phyloP scores from a whole-genome alignment of 2,329 filamentous ascomycete genomes.

The Penicillium crustosum region DNA sequence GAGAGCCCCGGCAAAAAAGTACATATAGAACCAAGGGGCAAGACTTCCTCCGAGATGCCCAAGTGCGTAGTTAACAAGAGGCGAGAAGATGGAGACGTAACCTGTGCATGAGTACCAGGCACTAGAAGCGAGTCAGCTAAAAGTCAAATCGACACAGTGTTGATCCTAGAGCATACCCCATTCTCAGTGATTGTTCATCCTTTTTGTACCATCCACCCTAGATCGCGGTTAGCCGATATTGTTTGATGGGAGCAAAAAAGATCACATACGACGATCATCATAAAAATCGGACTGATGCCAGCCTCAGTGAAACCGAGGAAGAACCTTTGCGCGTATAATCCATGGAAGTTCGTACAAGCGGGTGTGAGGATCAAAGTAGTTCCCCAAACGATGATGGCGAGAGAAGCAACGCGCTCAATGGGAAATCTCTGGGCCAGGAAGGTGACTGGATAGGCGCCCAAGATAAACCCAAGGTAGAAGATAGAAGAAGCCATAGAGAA shows the following conservation, averaged over 20 bases:
- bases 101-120: constrained; percentile 49
- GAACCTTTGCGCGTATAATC: constrained; percentile 51
- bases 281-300: constrained; percentile 58
- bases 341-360: constrained; percentile 35
- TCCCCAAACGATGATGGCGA: constrained; percentile 35
- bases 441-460: constrained; percentile 49
- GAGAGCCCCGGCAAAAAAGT: background rate
- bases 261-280: constrained; percentile 49
- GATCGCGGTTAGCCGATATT: background rate
- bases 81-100: constrained; percentile 48
- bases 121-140: constrained; percentile 9
- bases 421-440: constrained; percentile 48
- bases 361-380: background rate
- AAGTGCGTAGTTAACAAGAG: constrained; percentile 51
- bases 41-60: constrained; percentile 31
- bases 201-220: constrained; percentile 4
- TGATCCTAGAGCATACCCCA: background rate
- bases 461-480: constrained; percentile 53
- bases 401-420: constrained; percentile 49
- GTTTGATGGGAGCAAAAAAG: background rate
- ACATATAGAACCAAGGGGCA: constrained; percentile 17
- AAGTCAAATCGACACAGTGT: background rate
- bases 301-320: constrained; percentile 58
- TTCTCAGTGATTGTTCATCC: background rate
- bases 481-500: constrained; percentile 49